These are phyloP conservation scores for Heteromeles arbutifolia DNA, from an alignment of 306 rosid genomes.

Conservation along the genomic window DNA sequence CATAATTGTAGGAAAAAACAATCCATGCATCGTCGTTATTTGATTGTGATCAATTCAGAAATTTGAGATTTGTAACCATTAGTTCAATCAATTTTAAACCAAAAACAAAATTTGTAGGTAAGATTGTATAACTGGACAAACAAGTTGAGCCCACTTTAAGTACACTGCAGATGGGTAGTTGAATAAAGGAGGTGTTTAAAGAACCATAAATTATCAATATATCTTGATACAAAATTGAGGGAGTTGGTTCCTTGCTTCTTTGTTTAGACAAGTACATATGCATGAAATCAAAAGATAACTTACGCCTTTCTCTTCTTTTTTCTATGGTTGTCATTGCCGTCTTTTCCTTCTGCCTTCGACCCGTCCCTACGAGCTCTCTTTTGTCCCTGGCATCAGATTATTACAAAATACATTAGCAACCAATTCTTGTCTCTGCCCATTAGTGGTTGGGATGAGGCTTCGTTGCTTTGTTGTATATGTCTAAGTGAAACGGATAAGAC, in stretches of 20 bases:
- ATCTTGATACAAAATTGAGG: background rate
- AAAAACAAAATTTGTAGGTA: too few species aligned
- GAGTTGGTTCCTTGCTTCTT: background rate
- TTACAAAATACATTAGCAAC: background rate
- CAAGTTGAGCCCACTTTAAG: too few species aligned
- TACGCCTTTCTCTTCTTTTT: conserved; percentile 29
- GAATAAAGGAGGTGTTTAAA: too few species aligned
- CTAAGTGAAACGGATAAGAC: background rate
- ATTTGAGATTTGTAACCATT: too few species aligned
- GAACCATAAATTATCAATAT: background rate
- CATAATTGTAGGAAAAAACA: too few species aligned
- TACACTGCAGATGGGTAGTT: too few species aligned
- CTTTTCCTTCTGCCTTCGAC: conserved; percentile 29
- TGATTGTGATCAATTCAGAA: too few species aligned
- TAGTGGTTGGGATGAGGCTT: background rate
- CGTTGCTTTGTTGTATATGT: background rate
- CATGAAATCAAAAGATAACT: background rate
- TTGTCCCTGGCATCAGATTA: conserved; percentile 7
- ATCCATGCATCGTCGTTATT: too few species aligned
- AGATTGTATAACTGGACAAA: too few species aligned
- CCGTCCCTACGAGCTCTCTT: conserved; percentile 10
- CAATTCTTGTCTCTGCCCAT: conserved; percentile 23
- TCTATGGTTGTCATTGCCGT: conserved; percentile 24
- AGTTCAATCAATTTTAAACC: too few species aligned
- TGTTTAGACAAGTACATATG: background rate